Evolutionary conservation across 768 basidiomycete species (phyloP), one percentile per base, ranked within the genome.

Genomic region (Cystofilobasidium macerans): DNA sequence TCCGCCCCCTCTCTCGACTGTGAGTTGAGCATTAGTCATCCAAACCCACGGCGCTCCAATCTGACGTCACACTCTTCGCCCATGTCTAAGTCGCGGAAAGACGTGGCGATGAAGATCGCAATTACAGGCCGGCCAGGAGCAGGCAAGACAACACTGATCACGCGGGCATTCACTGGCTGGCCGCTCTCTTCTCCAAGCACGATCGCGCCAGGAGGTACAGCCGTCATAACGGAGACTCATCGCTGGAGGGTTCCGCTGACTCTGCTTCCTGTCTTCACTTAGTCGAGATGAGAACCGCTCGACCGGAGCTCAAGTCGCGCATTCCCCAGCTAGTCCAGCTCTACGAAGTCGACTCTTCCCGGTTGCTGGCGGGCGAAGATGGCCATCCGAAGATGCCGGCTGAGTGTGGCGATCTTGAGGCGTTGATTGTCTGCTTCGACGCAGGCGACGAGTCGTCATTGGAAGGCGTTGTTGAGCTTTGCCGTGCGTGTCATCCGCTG

Each of bases 361-460:
- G 22, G 45, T n/a, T 47, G 4, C 22, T n/a, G 5, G 11, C n/a
- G 14, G 45, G 6, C 16, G 45, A 7, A 6, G 22, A 47, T 16
- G 45, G 45, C 5, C 45, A n/a, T 3, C 4, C 24, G 45, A 7
- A 13, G 2, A 47, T 47, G 45, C 45, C 18, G 5, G 35, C n/a
- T 30, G 56, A 20, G 30, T 64, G 54, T 43, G 56, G n/a, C 63
- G 42, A 20, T 11, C 14, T 57, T 32, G 63, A 64, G 24, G 63
- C 63, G 22, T 33, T 64, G 22, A 56, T 53, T 6, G 43, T 64
- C 20, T 64, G 63, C 42, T 64, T 57, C 56, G 63, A 64, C n/a
- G 63, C 54, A 0, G 63, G 63, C 14, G 56, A 57, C 38, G 30
- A 32, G 20, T 12, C 28, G 7, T 57, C 56, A 14, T 47, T 56